Evolutionary conservation across 192 early-diverging fungal genomes (phyloP).

Genomic region (Jimgerdemannia flammicorona): DNA sequence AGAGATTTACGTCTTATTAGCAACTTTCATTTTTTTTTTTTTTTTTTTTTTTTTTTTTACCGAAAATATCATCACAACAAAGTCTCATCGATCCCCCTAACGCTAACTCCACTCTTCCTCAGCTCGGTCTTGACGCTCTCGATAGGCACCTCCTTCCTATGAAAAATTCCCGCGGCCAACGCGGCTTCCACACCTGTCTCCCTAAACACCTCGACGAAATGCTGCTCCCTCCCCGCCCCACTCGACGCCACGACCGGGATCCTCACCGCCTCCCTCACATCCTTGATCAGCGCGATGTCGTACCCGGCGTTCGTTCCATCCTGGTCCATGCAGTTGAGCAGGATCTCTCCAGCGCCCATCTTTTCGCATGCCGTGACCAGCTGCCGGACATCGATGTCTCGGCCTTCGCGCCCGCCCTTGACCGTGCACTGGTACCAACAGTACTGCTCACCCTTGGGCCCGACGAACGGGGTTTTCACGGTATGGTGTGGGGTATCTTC

Average conservation of each 20-base stretch:
- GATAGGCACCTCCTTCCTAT: slow-evolving; percentile 91
- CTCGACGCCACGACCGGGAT: slow-evolving; percentile 99
- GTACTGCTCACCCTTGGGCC: slow-evolving; percentile 89
- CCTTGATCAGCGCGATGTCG: slow-evolving; percentile 80
- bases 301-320: slow-evolving; percentile 98
- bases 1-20: no score
- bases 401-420: slow-evolving; percentile 93
- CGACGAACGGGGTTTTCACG: slow-evolving; percentile 63
- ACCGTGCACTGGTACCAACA: slow-evolving; percentile 99
- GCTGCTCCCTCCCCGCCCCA: slow-evolving; percentile 84
- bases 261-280: slow-evolving; percentile 71
- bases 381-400: slow-evolving; percentile 92
- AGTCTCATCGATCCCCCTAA: slow-evolving; percentile 40
- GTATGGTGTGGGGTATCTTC: slow-evolving; percentile 73
- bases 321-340: slow-evolving; percentile 98
- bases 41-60: no score
- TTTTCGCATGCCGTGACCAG: slow-evolving; percentile 83
- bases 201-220: slow-evolving; percentile 88
- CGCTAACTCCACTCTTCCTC: slow-evolving; percentile 39
- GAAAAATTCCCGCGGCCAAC: slow-evolving; percentile 98
- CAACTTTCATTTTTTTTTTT: no score
- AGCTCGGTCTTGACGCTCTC: slow-evolving; percentile 78
- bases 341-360: slow-evolving; percentile 94
- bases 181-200: slow-evolving; percentile 90
- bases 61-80: background rate